phyloP scores from a whole-genome alignment of 108 stramenopile genomes.

The Cyclostephanos invisitatus region DNA sequence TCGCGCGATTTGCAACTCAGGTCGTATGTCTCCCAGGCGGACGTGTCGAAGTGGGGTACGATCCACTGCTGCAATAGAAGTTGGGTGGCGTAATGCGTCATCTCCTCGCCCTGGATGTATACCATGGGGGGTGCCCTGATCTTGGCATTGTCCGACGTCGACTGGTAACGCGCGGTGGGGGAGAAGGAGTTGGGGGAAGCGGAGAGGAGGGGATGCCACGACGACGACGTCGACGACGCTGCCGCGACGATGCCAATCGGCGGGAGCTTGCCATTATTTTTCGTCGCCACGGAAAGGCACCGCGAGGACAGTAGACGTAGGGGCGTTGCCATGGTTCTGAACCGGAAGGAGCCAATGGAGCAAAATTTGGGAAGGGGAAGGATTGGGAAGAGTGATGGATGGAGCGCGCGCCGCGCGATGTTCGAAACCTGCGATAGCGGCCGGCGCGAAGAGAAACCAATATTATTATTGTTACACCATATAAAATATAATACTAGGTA shows the following conservation, averaged over 20 bases:
- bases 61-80: slow-evolving; percentile 93
- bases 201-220: background rate
- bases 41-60: slow-evolving; percentile 90
- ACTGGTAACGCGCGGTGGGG: slow-evolving; percentile 12
- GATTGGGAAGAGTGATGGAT: too few relatives aligned
- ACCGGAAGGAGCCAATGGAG: too few relatives aligned
- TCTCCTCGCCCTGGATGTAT: slow-evolving; percentile 95
- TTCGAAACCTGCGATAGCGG: too few relatives aligned
- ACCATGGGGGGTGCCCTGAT: slow-evolving; percentile 91
- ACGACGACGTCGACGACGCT: background rate
- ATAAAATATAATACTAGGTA: too few relatives aligned
- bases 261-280: slow-evolving; percentile 1
- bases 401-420: too few relatives aligned
- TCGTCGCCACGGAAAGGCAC: slow-evolving; percentile 9
- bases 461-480: too few relatives aligned
- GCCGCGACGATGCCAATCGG: background rate
- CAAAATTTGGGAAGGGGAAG: too few relatives aligned
- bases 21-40: slow-evolving; percentile 88
- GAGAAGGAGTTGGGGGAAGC: slow-evolving; percentile 16
- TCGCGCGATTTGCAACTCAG: slow-evolving; percentile 91
- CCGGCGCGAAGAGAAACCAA: too few relatives aligned
- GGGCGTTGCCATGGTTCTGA: slow-evolving; percentile 21
- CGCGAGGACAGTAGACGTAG: slow-evolving; percentile 25
- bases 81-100: slow-evolving; percentile 93
- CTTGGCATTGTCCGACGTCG: slow-evolving; percentile 40